Evolutionary conservation across 179 eudicot species (phyloP).

Genomic region (Silene noctiflora): DNA sequence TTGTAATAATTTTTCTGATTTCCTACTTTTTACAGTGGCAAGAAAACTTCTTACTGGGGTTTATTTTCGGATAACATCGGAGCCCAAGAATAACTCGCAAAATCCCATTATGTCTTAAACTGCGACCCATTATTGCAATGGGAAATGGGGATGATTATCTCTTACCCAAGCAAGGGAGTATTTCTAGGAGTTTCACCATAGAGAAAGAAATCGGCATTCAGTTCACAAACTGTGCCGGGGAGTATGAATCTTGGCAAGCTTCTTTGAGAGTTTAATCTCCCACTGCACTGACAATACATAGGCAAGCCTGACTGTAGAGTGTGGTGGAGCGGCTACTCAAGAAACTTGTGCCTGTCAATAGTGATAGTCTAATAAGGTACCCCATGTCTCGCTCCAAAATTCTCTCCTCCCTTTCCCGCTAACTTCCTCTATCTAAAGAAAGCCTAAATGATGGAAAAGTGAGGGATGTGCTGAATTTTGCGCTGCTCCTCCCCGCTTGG

Average conservation of each 20-base stretch:
- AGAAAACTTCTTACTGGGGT: too few relatives aligned
- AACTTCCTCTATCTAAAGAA: too few relatives aligned
- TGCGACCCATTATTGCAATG: conserved; percentile 11
- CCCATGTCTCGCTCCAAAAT: too few relatives aligned
- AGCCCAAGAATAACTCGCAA: too few relatives aligned
- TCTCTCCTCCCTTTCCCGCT: too few relatives aligned
- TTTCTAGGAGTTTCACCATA: conserved; percentile 9
- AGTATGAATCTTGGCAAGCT: conserved; percentile 30
- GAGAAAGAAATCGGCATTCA: conserved; percentile 20
- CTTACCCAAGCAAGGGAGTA: conserved; percentile 30
- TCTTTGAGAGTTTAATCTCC: conserved; percentile 29
- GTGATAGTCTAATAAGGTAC: too few relatives aligned
- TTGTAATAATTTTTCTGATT: too few relatives aligned
- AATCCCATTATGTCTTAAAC: too few relatives aligned
- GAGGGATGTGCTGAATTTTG: conserved; percentile 8
- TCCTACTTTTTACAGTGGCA: too few relatives aligned
- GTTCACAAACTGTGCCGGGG: conserved; percentile 23
- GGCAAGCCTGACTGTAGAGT: conserved; percentile 23
- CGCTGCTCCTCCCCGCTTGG: background rate
- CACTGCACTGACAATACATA: conserved; percentile 18
- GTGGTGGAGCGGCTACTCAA: conserved; percentile 9
- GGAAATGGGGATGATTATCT: conserved; percentile 30
- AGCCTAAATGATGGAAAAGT: conserved; percentile 1
- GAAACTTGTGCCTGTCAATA: too few relatives aligned
- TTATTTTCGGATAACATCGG: too few relatives aligned